These are phyloP conservation scores for Keithomyces neogunnii DNA, from an alignment of 2,329 filamentous ascomycete genomes.

Conservation along the genomic window DNA sequence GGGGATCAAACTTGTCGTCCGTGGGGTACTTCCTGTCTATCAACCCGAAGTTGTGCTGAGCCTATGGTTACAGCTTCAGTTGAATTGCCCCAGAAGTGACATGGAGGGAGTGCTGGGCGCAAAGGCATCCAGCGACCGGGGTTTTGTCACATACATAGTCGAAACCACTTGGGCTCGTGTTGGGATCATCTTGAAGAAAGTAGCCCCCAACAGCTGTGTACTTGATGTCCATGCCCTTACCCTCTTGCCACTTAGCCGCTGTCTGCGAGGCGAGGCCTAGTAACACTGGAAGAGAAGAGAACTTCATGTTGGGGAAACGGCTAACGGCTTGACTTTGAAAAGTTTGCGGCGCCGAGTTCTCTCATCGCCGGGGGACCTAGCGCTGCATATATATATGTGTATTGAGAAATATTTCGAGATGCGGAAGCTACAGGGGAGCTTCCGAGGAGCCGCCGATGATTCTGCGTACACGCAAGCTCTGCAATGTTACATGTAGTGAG, in stretches of 20 bases:
- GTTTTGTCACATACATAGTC: conserved; percentile 48
- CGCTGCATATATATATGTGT: background rate
- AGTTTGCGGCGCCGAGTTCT: background rate
- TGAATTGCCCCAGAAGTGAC: conserved; percentile 2
- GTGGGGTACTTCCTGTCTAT: conserved; percentile 53
- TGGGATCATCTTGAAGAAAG: conserved; percentile 54
- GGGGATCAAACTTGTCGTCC: conserved; percentile 33
- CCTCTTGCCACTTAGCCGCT: conserved; percentile 21
- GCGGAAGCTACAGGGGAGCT: too few relatives aligned
- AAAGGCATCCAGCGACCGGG: background rate
- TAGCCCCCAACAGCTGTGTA: conserved; percentile 54
- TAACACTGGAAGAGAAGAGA: conserved; percentile 17
- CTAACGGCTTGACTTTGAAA: background rate
- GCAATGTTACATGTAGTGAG: too few relatives aligned
- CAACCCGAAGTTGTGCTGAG: conserved; percentile 54
- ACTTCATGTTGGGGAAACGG: conserved; percentile 21
- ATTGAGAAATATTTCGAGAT: background rate
- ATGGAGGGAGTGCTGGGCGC: background rate
- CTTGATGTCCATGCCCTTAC: conserved; percentile 36
- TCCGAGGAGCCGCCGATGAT: too few relatives aligned
- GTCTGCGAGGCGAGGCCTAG: conserved; percentile 19
- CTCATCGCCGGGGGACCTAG: background rate
- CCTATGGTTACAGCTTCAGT: conserved; percentile 29
- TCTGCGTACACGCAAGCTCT: too few relatives aligned
- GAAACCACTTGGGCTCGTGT: conserved; percentile 48